Base-by-base conservation (phyloP, 805 yeast species). In the Suhomyces pyralidae region DNA sequence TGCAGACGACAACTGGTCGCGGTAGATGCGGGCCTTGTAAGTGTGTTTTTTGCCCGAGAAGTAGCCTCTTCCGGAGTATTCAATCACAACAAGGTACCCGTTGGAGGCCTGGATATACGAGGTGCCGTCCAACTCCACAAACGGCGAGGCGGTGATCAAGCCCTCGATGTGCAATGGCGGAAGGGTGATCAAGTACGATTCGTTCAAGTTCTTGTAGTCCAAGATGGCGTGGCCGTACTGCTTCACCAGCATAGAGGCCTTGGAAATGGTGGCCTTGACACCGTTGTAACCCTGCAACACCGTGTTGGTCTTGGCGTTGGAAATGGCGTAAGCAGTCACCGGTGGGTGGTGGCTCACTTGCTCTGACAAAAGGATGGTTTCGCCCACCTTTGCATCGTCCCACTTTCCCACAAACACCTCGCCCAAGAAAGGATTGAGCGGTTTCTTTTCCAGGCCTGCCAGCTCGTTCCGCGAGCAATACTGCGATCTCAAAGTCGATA, bases 281-380 rank as follows among this genome's bases (percentile, higher is more conserved):
- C 93, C 93, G 65, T 89, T 92, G 73, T 90, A 93, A 50, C 99
- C 99, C 69, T 92, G 88, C 56, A 91, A 76, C 42, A 76, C 71
- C 24, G 86, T 85, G 32, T 85, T 79, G 67, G 86, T 79, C 62
- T 83, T 81, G 56, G 84, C 88, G 67, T 91, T 91, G 63, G 81
- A 74, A 51, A 94, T 81, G 43, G 91, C 82, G 67, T 91, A 94
- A 6, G 94, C 97, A n/a, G 98, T 92, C 34, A 88, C 86, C 24
- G 99, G 98, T 15, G 99, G 99, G 69, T 94, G 99, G 73, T 94
- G 99, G 56, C 92, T 85, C 12, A 94, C 97, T 72, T 94, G 99
- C 71, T 94, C 99, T 57, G 92, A 83, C 51, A 90, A 64, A 48
- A 93, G 76, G 10, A 83, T 71, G 24, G 97, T 88, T 56, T 89